Base-by-base conservation (phyloP, 768 basidiomycete species). In the Podaxis rugospora region DNA sequence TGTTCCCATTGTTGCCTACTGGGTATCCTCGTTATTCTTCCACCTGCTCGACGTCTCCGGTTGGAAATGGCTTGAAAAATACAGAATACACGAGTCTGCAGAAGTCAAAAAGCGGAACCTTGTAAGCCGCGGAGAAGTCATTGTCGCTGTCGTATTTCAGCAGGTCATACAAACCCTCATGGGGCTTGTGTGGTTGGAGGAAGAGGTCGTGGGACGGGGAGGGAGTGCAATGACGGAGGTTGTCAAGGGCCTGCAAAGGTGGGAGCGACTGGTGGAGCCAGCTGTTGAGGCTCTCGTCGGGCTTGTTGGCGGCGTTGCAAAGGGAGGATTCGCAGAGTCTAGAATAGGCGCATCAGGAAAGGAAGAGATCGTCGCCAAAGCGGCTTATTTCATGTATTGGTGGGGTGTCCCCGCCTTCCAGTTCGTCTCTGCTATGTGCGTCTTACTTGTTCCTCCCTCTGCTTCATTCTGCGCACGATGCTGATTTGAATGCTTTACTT, bases 21-120 rank as follows among this genome's bases (percentile, higher is more conserved):
- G 97, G 96, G 64, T 74, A 1, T 72, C 87, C 44, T 93, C 93
- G 2, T 75, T 89, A 53, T 72, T 91, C 71, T 98, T 97, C 77
- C 88, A 94, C 71, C 69, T 74, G 47, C 80, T 99, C 67, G 97
- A 99, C 75, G 74, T 77, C n/a, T 87, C 85, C 2, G 79, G 76
- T 27, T 90, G 87, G 84, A 76, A 84, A 68, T 89, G 86, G 82
- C 80, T 97, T 36, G 87, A 95, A 64, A 85, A 83, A 61, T 88
- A 92, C 71, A 83, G 93, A 47, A 89, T 98, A 50, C 96, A 99
- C 72, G 91, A 93, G 54, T 90, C 91, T 0, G 78, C 76, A 13
- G 95, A 98, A 69, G 86, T 94, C 62, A 78, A 79, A 61, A 72
- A 83, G 2, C 80, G 85, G 59, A 98, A 98, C 71, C 80, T 84